phyloP scores from a whole-genome alignment of 73 alveolate genomes.

The Breviolum minutum region DNA sequence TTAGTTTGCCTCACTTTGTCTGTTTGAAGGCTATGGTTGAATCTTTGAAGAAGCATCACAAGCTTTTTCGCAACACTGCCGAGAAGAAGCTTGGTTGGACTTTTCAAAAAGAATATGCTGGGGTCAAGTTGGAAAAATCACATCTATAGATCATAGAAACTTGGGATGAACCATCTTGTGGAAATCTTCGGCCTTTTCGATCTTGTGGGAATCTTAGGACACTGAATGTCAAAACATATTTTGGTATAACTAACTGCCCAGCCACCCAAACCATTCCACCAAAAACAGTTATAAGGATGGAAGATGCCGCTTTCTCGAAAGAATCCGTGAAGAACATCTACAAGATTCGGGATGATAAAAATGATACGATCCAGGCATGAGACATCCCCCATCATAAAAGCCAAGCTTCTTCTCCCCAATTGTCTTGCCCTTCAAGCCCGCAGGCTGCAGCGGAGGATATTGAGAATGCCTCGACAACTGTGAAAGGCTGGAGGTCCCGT shows the following conservation, averaged over 20 bases:
- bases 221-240: too few species aligned
- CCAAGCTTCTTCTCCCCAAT: background rate
- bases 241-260: too few species aligned
- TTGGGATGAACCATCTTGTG: too few species aligned
- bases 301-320: background rate
- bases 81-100: background rate
- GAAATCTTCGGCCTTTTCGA: too few species aligned
- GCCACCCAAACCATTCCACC: background rate
- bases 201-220: too few species aligned
- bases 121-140: background rate
- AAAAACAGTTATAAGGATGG: background rate
- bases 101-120: background rate
- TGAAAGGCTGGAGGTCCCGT: background rate
- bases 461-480: background rate
- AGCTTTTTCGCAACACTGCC: background rate
- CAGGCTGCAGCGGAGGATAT: background rate
- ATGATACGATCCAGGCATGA: background rate
- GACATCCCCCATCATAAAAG: background rate
- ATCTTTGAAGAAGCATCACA: background rate
- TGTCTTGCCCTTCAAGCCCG: background rate
- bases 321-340: background rate
- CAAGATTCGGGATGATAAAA: background rate
- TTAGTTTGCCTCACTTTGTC: background rate
- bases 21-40: background rate
- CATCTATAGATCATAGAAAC: background rate